Base-by-base conservation (phyloP, 75 land plant species). In the Ceratopteris richardii region DNA sequence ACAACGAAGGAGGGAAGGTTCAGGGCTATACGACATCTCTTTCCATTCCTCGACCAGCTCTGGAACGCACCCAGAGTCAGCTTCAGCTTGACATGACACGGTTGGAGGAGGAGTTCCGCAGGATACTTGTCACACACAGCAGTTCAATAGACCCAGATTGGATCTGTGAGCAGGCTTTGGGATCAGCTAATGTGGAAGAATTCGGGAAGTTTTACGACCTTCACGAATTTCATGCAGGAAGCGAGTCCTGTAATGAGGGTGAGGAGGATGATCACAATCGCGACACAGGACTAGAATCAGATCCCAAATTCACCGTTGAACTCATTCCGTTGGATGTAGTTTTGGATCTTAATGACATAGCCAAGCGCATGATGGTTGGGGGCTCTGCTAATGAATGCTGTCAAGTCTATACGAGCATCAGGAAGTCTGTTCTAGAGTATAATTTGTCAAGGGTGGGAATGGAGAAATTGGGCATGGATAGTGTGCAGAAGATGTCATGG, bases 41-140 rank as follows among this genome's bases (percentile, higher is more conserved):
- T 3, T 33, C 37, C 37, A 33, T 33, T 9, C 9, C 37, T 33
- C 37, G 37, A 4, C 37, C 37, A 4, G 37, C 37, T 9, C 9
- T 33, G 37, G 37, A 33, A 9, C 68, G 66, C 0, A 79, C 84
- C 12, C 83, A 89, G 63, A 56, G 60, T 53, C 30, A 55, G 13
- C 60, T 82, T 68, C 71, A 82, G 77, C 66, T 85, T 51, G 90
- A 90, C 61, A 89, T 93, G 98, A 71, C 81, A 9, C 58, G 98
- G 17, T 70, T 93, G 18, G 83, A 93, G 41, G 87, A 85, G 61
- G 98, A 93, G 81, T 93, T 93, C 63, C 76, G 88, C 0, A 61
- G 80, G 68, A 26, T 86, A 19, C 69, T 84, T n/a, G 39, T 65
- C 1, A 0, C 61, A 12, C 70, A 77, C 40, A 57, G 77, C 19